Evolutionary conservation across 306 rosid genomes (phyloP).

Genomic region (Prunus mongolica): DNA sequence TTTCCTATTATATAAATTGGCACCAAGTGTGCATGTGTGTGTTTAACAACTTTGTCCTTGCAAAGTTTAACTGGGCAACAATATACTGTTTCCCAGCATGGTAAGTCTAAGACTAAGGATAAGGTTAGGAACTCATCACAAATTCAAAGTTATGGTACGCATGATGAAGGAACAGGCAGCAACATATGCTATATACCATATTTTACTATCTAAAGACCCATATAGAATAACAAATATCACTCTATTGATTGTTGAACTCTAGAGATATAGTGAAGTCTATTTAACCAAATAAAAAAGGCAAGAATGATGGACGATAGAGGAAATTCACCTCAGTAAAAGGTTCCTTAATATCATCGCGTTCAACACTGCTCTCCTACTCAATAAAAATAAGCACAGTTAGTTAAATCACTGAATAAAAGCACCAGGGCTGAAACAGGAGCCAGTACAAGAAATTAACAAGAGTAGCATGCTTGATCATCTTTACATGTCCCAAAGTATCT

Average conservation of each 20-base stretch:
- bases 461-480: constrained; percentile 2
- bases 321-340: constrained; percentile 87
- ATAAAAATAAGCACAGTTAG: constrained; percentile 19
- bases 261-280: neutral
- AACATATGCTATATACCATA: neutral
- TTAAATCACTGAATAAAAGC: constrained; percentile 15
- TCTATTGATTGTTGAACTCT: neutral
- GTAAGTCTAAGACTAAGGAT: neutral
- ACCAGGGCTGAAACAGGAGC: neutral
- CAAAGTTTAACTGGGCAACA: neutral
- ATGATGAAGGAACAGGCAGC: neutral
- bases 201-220: neutral
- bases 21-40: neutral
- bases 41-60: neutral
- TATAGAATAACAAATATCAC: neutral
- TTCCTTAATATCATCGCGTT: constrained; percentile 85
- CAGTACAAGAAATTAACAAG: neutral
- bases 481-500: constrained; percentile 14
- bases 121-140: neutral
- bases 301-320: constrained; percentile 8
- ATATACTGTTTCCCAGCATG: neutral
- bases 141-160: neutral
- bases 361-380: constrained; percentile 87
- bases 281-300: constrained; percentile 13
- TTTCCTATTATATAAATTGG: neutral